Base-by-base conservation (phyloP, 139 green algal genomes). In the Nannochloris sp. region DNA sequence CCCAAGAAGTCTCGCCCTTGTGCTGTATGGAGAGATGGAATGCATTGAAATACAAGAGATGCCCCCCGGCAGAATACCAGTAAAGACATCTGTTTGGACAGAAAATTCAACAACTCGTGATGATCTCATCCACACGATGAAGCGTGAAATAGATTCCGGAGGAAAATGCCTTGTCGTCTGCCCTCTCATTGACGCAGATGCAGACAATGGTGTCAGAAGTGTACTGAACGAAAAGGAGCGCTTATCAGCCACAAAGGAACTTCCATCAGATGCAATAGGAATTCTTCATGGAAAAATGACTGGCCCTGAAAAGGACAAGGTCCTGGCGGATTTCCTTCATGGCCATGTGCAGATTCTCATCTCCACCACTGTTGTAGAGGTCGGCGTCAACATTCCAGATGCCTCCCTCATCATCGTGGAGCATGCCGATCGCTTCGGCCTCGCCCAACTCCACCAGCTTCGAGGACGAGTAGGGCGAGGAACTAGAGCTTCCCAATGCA, bases 401-500 rank as follows among this genome's bases (percentile, higher is more conserved):
- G 91, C 91, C 0, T 83, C 79, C 6, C 69, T 95, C 6, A 95
- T 97, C 65, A 69, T 97, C 26, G 84, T 97, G n/a, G 80, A 97
- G 69, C 79, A 95, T 49, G 87, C 91, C 8, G 91, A 97, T n/a
- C 74, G 86, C 10, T 94, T 94, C 75, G 91, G 91, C 28, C 76
- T 97, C 61, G 90, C 91, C 2, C 84, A 95, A 79, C 81, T 97
- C 71, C 91, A 97, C 69, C 91, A 97, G 81, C 81, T 97, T 61
- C 65, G 91, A 12, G 91, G 91, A 1, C 65, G 89, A 4, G 89
- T 95, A 45, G 87, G 87, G 3, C 71, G 89, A 33, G 75, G 82
- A 12, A 28, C 6, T 49, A 49, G 77, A 11, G 28, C 46, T 43
- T 60, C 69, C 31, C 28, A n/a, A 37, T 87, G 81, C 66, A 67